Evolutionary conservation across 2,329 filamentous ascomycete species (phyloP), one percentile per base, ranked within the genome.

Genomic region (Fusarium euwallaceae): DNA sequence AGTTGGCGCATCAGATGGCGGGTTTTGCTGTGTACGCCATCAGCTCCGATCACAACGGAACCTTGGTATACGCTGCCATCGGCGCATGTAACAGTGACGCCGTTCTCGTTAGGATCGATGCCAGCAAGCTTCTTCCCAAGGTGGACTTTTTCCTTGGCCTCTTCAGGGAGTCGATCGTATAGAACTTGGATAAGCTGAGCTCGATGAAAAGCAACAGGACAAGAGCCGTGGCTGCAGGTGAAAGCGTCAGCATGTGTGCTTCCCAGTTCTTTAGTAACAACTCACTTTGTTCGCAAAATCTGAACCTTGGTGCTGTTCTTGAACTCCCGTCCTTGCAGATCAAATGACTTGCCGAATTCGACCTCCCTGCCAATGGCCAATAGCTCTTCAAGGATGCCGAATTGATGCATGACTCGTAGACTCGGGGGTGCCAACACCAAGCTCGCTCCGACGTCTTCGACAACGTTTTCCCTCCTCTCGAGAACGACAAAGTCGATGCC

Each of bases 401-500:
- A 59, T 6, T 59, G 55, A 5, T 59, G 32, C 55, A 59, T 59
- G 17, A 59, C 32, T 11, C 55, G 8, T 16, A 59, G 20, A 10
- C 55, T 59, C 4, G 55, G 34, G 12, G 55, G 55, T 7, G 29
- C 29, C 16, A 59, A 7, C 0, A 59, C 55, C 34, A 59, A n/a
- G 7, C 55, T 59, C 7, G 55, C 55, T 1, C 55, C 55, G 12
- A 59, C 29, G 4, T 59, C 55, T 17, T 59, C 32, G 20, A 59
- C 29, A 11, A 79, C 61, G 6, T 70, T 58, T 4, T 76, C 61
- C 8, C 77, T 68, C 1, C 76, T 67, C 70, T 83, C 81, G 1
- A 82, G 70, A 17, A 83, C 62, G 14, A 82, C 69, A 67, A 78
- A 80, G 61, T 81, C 80, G 41, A 81, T 78, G 5, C 79, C 80